Percentiles rank a stretch among this genome's conserved stretches.
phyloP scores from a whole-genome alignment of 176 grass and related monocot species.

The Phyllostachys edulis region DNA sequence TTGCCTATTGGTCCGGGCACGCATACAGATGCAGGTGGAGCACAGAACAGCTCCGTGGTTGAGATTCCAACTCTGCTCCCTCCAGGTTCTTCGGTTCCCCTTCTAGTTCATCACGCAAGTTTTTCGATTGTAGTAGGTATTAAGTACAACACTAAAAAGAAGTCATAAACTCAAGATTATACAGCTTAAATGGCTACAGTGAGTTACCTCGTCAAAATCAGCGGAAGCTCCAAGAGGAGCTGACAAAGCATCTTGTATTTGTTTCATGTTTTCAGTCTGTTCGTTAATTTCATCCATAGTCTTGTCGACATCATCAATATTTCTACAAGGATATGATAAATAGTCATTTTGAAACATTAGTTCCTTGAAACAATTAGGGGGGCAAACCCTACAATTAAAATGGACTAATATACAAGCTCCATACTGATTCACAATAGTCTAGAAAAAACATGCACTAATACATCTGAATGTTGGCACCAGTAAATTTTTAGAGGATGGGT shows the following conservation, averaged over 20 bases:
- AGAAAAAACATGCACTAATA: constrained; percentile 50
- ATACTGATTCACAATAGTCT: too few species aligned
- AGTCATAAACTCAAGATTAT: not conserved
- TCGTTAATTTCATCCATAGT: constrained; percentile 93
- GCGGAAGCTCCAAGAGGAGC: constrained; percentile 70
- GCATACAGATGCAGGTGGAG: too few species aligned
- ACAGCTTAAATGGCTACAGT: not conserved
- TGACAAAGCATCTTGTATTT: constrained; percentile 87
- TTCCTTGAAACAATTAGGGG: not conserved
- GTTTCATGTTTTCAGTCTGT: constrained; percentile 93
- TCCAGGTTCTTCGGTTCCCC: constrained; percentile 80
- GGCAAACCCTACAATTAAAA: constrained; percentile 5
- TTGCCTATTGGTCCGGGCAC: too few species aligned
- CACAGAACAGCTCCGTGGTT: constrained; percentile 66
- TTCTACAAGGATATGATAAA: constrained; percentile 41
- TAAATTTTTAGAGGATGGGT: too few species aligned
- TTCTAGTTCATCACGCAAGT: constrained; percentile 68
- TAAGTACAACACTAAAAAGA: not conserved
- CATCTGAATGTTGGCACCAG: too few species aligned
- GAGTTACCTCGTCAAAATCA: constrained; percentile 71
- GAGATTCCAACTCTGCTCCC: constrained; percentile 75
- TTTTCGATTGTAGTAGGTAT: constrained; percentile 5
- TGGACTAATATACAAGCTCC: too few species aligned
- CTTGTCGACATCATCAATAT: constrained; percentile 86
- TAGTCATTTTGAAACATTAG: not conserved